These are phyloP conservation scores for Peribolospora kevripleyi DNA, from an alignment of 768 basidiomycete species.

Conservation along the genomic window DNA sequence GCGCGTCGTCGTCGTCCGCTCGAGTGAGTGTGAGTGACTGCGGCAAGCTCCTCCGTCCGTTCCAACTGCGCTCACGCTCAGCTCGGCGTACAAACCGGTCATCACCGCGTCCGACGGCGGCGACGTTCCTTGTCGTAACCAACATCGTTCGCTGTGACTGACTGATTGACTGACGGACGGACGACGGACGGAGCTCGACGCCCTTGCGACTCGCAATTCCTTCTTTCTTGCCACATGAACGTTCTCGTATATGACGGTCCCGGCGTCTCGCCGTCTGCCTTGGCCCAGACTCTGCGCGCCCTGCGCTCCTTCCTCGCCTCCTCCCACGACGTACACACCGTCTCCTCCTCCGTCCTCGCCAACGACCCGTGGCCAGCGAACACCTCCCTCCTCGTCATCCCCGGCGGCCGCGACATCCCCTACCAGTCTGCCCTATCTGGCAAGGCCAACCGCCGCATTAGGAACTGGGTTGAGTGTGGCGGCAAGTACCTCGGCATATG, in stretches of 20 bases:
- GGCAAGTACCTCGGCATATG: conserved; percentile 49
- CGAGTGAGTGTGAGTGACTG: no score
- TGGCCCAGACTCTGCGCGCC: conserved; percentile 24
- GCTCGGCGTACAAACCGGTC: no score
- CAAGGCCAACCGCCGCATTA: conserved; percentile 27
- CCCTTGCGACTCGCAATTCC: neutral
- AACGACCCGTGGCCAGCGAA: conserved; percentile 50
- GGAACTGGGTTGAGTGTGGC: conserved; percentile 34
- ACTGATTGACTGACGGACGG: no score
- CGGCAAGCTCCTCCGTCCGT: no score
- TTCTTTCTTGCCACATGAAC: conserved; percentile 27
- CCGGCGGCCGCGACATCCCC: conserved; percentile 30
- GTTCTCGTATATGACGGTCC: conserved; percentile 49
- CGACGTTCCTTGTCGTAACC: no score
- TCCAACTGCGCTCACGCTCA: no score
- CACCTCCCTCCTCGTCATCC: conserved; percentile 57
- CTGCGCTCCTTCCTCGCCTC: conserved; percentile 39
- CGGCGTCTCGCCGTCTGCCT: conserved; percentile 29
- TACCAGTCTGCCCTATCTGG: conserved; percentile 22
- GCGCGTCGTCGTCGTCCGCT: no score
- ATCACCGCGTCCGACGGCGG: no score
- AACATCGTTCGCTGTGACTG: no score
- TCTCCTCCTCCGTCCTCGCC: conserved; percentile 33
- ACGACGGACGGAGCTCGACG: no score
- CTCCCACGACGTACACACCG: conserved; percentile 51